These are phyloP conservation scores for Chloranthus sessilifolius DNA, from an alignment of 164 flowering plant genomes.

Conservation along the genomic window DNA sequence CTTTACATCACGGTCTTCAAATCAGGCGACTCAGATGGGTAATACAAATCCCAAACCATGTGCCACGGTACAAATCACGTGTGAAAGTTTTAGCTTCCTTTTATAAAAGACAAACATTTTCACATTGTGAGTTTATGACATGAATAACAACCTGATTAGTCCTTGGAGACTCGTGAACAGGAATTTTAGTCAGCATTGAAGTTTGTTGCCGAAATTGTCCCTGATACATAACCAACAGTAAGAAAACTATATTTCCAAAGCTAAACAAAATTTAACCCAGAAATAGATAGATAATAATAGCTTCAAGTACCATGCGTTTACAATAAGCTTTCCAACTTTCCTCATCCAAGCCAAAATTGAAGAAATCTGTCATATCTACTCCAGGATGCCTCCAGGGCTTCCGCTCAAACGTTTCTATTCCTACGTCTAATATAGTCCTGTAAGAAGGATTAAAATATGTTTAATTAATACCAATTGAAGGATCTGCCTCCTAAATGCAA, in stretches of 20 bases:
- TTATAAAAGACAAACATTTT: no score
- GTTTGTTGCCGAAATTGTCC: conserved; percentile 26
- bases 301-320: conserved; percentile 38
- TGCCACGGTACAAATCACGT: no score
- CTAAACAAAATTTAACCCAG: background rate
- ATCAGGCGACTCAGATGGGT: no score
- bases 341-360: conserved; percentile 65
- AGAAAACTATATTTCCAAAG: background rate
- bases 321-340: conserved; percentile 63
- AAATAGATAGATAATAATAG: conserved; percentile 4
- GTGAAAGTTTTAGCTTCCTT: no score
- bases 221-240: conserved; percentile 13
- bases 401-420: conserved; percentile 36
- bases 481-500: background rate
- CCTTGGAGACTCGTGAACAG: conserved; percentile 17
- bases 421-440: conserved; percentile 52
- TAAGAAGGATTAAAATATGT: conserved; percentile 11
- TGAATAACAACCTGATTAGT: conserved; percentile 20
- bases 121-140: background rate
- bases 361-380: conserved; percentile 51
- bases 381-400: conserved; percentile 65
- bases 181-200: conserved; percentile 18
- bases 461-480: no score
- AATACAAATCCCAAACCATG: no score
- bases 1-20: no score